Conservation (phyloP, 169 alveolate species). For the Neospora caninum region DNA sequence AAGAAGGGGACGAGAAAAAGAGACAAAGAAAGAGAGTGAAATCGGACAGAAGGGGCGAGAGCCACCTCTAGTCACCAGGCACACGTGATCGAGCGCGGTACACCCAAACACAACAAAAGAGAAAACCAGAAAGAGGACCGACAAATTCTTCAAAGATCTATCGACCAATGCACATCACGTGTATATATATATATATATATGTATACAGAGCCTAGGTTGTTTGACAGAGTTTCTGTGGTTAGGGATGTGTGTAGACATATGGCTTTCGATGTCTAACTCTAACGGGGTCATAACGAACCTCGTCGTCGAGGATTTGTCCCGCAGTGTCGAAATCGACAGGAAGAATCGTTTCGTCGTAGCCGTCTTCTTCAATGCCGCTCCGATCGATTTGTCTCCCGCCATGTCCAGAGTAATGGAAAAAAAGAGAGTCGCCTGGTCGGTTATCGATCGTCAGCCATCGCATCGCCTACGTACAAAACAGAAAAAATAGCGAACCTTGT, state of each 20-base stretch:
- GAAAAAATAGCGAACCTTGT: too few relatives aligned
- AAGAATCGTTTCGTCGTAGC: conserved; percentile 78
- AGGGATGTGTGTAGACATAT: too few relatives aligned
- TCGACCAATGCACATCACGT: too few relatives aligned
- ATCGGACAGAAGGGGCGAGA: not conserved
- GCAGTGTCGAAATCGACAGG: conserved; percentile 74
- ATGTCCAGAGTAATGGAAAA: conserved; percentile 78
- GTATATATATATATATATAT: too few relatives aligned
- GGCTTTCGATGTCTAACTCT: too few relatives aligned
- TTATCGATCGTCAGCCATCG: conserved; percentile 71
- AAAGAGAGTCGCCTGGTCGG: conserved; percentile 76
- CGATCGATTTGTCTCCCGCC: conserved; percentile 71
- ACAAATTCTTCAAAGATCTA: too few relatives aligned
- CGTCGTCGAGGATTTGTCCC: conserved; percentile 73
- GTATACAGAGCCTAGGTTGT: too few relatives aligned
- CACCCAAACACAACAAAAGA: too few relatives aligned
- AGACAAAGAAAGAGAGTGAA: not conserved
- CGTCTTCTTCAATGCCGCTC: conserved; percentile 69
- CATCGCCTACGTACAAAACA: conserved; percentile 32
- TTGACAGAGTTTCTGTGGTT: too few relatives aligned
- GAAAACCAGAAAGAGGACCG: too few relatives aligned
- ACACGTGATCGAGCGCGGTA: too few relatives aligned
- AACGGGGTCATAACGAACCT: conserved; percentile 17
- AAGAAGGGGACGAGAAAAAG: not conserved
- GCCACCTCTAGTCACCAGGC: too few relatives aligned